These are phyloP conservation scores for Cucurbitaria berberidis DNA, from an alignment of 2,329 filamentous ascomycete species.

Conservation along the genomic window DNA sequence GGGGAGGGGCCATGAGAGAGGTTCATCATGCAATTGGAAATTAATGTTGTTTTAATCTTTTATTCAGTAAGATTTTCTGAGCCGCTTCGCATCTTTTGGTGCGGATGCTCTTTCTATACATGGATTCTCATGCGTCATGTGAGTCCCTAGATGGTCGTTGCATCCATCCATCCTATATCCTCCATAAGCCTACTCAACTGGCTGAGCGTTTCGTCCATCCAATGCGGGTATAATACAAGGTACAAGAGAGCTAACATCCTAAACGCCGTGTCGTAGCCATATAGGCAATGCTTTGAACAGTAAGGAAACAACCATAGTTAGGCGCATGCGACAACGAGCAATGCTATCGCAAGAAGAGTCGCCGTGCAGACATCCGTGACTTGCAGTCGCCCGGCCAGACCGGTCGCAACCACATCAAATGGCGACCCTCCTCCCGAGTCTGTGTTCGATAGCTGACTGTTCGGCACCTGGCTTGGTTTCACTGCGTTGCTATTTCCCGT, in stretches of 20 bases:
- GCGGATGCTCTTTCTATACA: neutral
- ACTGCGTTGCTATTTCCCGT: constrained; percentile 3
- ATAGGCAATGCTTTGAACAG: constrained; percentile 14
- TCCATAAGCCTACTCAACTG: neutral
- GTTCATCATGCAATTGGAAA: too few species aligned
- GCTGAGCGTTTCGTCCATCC: neutral
- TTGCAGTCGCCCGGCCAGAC: constrained; percentile 22
- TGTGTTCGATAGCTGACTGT: constrained; percentile 41
- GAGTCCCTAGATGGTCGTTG: neutral
- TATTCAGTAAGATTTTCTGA: neutral
- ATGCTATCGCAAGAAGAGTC: constrained; percentile 18
- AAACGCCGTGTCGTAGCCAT: constrained; percentile 25
- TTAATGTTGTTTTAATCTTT: too few species aligned
- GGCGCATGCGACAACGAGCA: constrained; percentile 15
- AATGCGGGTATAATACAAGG: constrained; percentile 40
- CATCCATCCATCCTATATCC: neutral
- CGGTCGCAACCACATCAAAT: constrained; percentile 47
- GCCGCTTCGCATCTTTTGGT: neutral
- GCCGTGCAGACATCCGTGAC: constrained; percentile 5
- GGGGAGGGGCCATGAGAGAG: neutral
- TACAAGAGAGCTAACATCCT: constrained; percentile 23
- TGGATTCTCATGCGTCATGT: neutral
- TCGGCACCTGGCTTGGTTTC: constrained; percentile 25
- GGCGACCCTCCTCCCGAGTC: constrained; percentile 54
- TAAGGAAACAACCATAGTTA: constrained; percentile 12